phyloP scores from a whole-genome alignment of 1,139 yeast species.

The Pichia sp. region DNA sequence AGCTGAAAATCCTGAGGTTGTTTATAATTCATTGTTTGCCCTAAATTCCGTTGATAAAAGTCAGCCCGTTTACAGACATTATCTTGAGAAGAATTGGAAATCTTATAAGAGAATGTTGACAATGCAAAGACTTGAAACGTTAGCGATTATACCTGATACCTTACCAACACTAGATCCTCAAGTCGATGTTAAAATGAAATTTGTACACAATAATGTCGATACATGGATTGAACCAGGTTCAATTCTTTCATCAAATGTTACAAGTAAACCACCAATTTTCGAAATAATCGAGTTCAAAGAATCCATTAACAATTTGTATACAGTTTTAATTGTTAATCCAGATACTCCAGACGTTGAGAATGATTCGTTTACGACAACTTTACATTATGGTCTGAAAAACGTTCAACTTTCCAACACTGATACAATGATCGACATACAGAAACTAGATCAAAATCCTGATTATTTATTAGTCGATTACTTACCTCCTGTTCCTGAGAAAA shows the following conservation, averaged over 20 bases:
- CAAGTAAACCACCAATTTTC: constrained; percentile 66
- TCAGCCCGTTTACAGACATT: constrained; percentile 72
- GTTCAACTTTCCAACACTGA: constrained; percentile 54
- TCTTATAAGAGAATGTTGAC: constrained; percentile 56
- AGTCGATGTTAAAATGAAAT: constrained; percentile 68
- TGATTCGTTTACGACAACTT: constrained; percentile 63
- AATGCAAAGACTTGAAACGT: constrained; percentile 85
- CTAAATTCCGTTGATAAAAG: constrained; percentile 51
- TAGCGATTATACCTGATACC: constrained; percentile 87
- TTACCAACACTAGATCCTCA: constrained; percentile 82
- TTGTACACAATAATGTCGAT: constrained; percentile 58
- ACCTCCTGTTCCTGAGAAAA: constrained; percentile 89
- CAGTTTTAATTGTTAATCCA: constrained; percentile 80
- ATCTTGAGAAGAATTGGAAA: constrained; percentile 67
- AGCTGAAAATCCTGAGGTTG: constrained; percentile 71
- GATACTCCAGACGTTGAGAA: constrained; percentile 74
- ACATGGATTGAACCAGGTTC: constrained; percentile 77
- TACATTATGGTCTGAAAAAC: constrained; percentile 76
- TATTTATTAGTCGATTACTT: constrained; percentile 51
- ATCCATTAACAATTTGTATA: constrained; percentile 47
- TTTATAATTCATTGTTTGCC: constrained; percentile 50
- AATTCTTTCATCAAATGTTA: constrained; percentile 63
- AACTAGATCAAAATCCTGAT: constrained; percentile 35
- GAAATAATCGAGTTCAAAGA: constrained; percentile 68
- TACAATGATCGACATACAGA: constrained; percentile 49